Base-by-base conservation (phyloP, 768 basidiomycete species). In the Hygrocybe punicea region DNA sequence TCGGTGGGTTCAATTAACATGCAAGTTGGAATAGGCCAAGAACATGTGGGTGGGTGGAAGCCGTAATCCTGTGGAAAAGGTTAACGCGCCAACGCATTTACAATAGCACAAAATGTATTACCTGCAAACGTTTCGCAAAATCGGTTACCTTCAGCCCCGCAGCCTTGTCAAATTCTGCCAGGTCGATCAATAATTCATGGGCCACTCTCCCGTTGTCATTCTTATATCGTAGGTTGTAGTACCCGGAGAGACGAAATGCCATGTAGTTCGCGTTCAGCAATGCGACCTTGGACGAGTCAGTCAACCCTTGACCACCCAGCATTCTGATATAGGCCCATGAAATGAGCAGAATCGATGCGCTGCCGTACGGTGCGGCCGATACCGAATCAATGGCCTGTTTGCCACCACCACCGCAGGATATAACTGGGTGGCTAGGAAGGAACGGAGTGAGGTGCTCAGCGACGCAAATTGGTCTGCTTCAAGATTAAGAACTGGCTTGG, bases 241-340 rank as follows among this genome's bases (percentile, higher is more conserved):
- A 83, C 14, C 81, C 84, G 48, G 86, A 81, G 34, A 99, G 84
- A 47, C 93, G 84, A 65, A 87, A 81, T 17, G 95, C 94, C 83
- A 98, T 97, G 73, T 98, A 99, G 72, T 99, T 99, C 49, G 97
- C 97, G 66, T 87, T 98, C 42, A 99, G 81, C 29, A 99, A 80
- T 1, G 97, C 93, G 29, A 91, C 74, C 64, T 89, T 90, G 2
- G 94, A 90, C 0, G 93, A 86, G 58, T 93, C 82, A 21, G 85
- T 82, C 24, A 99, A 82, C 6, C 97, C 97, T 55, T 84, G 76
- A 7, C 95, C 96, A 24, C 97, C 97, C n/a, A 99, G 84, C 97
- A 99, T 98, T 77, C 91, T 96, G 81, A 97, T 92, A 72, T 97
- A 99, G 11, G 97, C 96, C 95, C 96, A 98, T 0, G 95, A 98